Conservation (phyloP, 768 basidiomycete genomes). For the Kwoniella dendrophila region DNA sequence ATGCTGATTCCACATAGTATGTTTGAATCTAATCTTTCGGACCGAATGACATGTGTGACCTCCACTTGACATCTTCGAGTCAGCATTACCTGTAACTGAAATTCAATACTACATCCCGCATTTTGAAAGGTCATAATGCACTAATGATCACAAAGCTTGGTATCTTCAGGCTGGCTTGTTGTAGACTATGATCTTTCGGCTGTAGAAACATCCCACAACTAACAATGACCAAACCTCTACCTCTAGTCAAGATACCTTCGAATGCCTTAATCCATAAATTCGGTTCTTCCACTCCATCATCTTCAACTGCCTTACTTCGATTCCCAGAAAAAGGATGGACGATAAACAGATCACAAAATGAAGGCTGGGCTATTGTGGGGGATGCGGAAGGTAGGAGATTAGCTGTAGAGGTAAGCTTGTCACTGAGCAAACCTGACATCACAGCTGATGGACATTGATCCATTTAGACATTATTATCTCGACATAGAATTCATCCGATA, state of each 20-base stretch:
- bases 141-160: no score
- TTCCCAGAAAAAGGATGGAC: conserved; percentile 43
- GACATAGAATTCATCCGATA: conserved; percentile 69
- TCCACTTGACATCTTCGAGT: conserved; percentile 4
- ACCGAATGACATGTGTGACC: background rate
- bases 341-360: conserved; percentile 19
- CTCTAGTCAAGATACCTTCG: conserved; percentile 37
- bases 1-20: no score
- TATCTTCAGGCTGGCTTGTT: background rate
- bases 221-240: conserved; percentile 31
- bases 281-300: conserved; percentile 29
- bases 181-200: background rate
- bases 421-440: no score
- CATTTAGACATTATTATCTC: conserved; percentile 66
- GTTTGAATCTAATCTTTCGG: no score
- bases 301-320: conserved; percentile 35
- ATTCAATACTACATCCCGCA: background rate
- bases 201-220: background rate
- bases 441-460: no score
- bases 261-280: conserved; percentile 35
- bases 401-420: conserved; percentile 67
- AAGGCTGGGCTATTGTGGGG: conserved; percentile 77
- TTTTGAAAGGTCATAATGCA: no score
- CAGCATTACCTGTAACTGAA: background rate
- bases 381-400: conserved; percentile 68